Percentiles rank a stretch among this genome's conserved stretches.
Evolutionary conservation across 176 grass and related monocot genomes (phyloP).

Genomic region (Ampelocalamus luodianensis): DNA sequence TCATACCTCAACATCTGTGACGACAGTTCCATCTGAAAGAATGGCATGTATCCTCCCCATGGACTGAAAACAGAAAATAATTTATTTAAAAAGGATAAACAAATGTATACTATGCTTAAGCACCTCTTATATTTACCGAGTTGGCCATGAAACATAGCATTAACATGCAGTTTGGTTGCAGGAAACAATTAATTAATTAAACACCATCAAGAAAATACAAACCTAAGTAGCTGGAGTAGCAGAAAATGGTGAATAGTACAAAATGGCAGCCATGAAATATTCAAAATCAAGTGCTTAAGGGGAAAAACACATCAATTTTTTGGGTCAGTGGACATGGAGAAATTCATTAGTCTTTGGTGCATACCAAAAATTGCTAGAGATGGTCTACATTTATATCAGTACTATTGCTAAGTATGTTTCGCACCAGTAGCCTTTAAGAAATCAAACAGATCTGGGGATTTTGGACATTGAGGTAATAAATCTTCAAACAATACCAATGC

Average conservation of each 20-base stretch:
- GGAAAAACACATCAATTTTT: not conserved
- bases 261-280: not conserved
- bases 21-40: slow-evolving; percentile 72
- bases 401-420: slow-evolving; percentile 10
- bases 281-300: not conserved
- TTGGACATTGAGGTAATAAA: not conserved
- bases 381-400: not conserved
- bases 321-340: not conserved
- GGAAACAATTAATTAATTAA: not conserved
- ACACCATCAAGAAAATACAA: not conserved
- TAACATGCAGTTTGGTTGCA: slow-evolving; percentile 5
- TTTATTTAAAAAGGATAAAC: not conserved
- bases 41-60: slow-evolving; percentile 99
- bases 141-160: not conserved
- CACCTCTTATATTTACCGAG: not conserved
- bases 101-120: not conserved
- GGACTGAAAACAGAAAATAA: slow-evolving; percentile 48
- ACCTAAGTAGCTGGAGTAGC: not conserved
- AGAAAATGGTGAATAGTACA: not conserved
- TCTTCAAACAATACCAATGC: not conserved
- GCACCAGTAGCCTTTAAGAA: not conserved
- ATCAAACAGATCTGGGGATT: not conserved
- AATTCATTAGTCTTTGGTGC: not conserved
- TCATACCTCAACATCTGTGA: slow-evolving; percentile 87
- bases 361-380: not conserved